Evolutionary conservation across 148 eudicot genomes (phyloP).

Genomic region (Arbutus unedo): DNA sequence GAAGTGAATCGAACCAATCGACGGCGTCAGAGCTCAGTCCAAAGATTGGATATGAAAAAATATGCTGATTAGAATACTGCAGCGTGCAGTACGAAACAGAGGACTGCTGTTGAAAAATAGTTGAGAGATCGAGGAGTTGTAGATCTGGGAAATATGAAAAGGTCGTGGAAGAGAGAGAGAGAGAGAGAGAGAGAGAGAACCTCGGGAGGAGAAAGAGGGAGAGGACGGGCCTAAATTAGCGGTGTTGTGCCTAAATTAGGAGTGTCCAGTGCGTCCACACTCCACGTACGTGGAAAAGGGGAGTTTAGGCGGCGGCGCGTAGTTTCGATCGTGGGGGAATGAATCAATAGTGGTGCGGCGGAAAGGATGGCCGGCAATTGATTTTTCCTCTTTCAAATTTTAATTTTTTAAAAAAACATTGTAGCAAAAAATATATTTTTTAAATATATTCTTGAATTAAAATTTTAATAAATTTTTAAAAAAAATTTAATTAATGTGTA

Average conservation of each 20-base stretch:
- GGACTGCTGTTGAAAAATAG: neutral
- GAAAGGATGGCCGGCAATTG: neutral
- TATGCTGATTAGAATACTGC: neutral
- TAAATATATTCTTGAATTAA: too few species aligned
- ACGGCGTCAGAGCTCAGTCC: neutral
- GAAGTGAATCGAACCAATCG: neutral
- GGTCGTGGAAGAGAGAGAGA: neutral
- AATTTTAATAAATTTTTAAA: too few species aligned
- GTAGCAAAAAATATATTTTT: too few species aligned
- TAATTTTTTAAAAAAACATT: too few species aligned
- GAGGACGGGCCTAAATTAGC: constrained; percentile 7
- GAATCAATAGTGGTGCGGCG: neutral
- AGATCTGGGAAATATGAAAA: neutral
- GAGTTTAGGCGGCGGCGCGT: neutral
- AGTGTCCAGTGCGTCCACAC: neutral
- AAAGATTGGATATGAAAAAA: neutral
- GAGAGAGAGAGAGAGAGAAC: neutral
- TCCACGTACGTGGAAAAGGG: neutral
- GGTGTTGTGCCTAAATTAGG: neutral
- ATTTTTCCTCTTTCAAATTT: too few species aligned
- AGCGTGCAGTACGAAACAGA: neutral
- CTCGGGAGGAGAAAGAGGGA: neutral
- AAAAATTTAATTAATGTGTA: too few species aligned
- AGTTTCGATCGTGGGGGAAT: neutral
- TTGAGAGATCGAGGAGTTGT: neutral